Evolutionary conservation across 2,329 filamentous ascomycete genomes (phyloP).

Genomic region (Monilinia vaccinii-corymbosi): DNA sequence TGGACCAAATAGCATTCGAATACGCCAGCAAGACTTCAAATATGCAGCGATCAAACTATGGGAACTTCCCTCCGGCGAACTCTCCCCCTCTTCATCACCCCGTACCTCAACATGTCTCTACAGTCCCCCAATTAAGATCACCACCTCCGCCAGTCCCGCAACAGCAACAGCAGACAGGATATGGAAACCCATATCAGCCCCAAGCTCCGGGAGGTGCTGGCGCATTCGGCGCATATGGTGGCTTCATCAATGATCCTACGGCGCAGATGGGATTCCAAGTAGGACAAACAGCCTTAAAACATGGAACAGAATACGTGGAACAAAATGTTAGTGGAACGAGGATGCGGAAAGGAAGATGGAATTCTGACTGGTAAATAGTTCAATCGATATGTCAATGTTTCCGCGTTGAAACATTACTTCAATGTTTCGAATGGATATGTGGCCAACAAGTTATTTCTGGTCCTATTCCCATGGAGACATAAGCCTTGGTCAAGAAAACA

Average conservation of each 20-base stretch:
- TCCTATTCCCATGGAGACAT: constrained; percentile 96
- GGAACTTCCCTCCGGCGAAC: constrained; percentile 56
- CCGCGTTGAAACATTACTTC: constrained; percentile 96
- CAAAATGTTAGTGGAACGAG: constrained; percentile 59
- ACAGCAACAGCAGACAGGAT: constrained; percentile 52
- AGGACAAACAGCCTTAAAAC: constrained; percentile 82
- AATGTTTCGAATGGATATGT: constrained; percentile 98
- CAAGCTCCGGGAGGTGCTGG: constrained; percentile 39
- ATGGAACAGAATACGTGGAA: constrained; percentile 89
- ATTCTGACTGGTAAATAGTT: constrained; percentile 38
- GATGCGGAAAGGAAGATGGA: neutral
- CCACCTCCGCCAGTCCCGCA: constrained; percentile 73
- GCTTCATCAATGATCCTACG: constrained; percentile 92
- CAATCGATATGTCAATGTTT: constrained; percentile 81
- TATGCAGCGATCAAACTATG: constrained; percentile 84
- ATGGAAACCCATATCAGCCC: constrained; percentile 68
- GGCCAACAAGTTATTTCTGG: constrained; percentile 81
- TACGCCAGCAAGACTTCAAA: neutral
- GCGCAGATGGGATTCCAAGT: constrained; percentile 93
- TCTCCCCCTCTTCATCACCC: constrained; percentile 95
- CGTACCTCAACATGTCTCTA: constrained; percentile 96
- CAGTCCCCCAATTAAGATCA: constrained; percentile 91
- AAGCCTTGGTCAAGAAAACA: constrained; percentile 95
- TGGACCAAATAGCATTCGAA: neutral
- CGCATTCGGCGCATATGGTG: constrained; percentile 66